Evolutionary conservation across 2,329 filamentous ascomycete genomes (phyloP).

Genomic region (Pseudogymnoascus sp.): DNA sequence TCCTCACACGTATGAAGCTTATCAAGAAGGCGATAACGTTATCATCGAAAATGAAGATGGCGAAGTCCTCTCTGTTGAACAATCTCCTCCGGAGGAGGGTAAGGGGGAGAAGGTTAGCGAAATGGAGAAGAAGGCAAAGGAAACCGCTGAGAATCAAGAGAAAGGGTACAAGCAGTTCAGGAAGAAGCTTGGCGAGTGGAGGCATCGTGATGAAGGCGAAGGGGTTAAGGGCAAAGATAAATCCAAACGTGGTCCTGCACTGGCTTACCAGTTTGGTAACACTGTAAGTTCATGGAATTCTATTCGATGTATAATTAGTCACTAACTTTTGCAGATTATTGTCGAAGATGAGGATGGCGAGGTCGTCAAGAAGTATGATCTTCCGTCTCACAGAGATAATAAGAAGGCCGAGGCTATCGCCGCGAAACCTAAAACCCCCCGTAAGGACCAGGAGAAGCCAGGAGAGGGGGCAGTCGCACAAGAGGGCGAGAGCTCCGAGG

Average conservation of each 20-base stretch:
- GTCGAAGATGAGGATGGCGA: constrained; percentile 83
- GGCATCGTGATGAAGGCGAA: constrained; percentile 35
- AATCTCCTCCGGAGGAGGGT: constrained; percentile 32
- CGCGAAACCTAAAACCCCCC: constrained; percentile 45
- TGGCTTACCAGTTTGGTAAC: constrained; percentile 79
- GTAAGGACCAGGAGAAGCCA: constrained; percentile 21
- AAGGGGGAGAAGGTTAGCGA: constrained; percentile 14
- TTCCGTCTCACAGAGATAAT: constrained; percentile 47
- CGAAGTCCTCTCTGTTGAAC: constrained; percentile 67
- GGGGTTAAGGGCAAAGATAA: constrained; percentile 26
- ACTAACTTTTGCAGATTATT: constrained; percentile 52
- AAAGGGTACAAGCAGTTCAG: constrained; percentile 13
- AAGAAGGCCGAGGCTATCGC: constrained; percentile 34
- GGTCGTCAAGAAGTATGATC: constrained; percentile 76
- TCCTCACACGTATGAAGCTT: constrained; percentile 53
- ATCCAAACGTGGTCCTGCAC: constrained; percentile 62
- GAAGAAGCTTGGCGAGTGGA: constrained; percentile 23
- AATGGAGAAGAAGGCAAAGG: constrained; percentile 26
- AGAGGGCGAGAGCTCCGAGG: constrained; percentile 31
- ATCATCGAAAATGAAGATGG: constrained; percentile 81
- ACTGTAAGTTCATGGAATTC: constrained; percentile 43
- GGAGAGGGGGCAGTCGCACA: constrained; percentile 35
- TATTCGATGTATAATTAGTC: neutral
- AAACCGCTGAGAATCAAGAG: constrained; percentile 22
- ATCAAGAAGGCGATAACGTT: constrained; percentile 71